phyloP scores from a whole-genome alignment of 2,329 filamentous ascomycete genomes.

The Alternaria consortialis region DNA sequence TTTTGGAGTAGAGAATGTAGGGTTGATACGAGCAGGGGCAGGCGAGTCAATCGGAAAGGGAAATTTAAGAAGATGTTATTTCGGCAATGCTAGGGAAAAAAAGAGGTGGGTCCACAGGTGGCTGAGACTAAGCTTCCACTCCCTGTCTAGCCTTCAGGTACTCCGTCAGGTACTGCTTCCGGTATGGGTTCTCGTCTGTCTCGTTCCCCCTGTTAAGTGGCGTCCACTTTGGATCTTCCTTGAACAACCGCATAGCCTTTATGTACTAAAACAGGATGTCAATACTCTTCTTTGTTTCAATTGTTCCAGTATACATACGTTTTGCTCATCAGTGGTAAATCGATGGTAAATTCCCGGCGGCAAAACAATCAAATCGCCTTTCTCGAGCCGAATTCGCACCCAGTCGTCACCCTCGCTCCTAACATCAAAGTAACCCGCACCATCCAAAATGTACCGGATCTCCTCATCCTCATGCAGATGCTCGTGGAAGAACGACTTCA shows the following conservation, averaged over 20 bases:
- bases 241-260: slow-evolving; percentile 94
- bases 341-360: slow-evolving; percentile 96
- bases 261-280: slow-evolving; percentile 72
- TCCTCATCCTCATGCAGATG: slow-evolving; percentile 99
- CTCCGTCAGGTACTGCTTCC: slow-evolving; percentile 77
- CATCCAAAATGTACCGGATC: slow-evolving; percentile 91
- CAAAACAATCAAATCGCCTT: slow-evolving; percentile 90
- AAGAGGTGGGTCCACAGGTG: neutral
- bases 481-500: slow-evolving; percentile 92
- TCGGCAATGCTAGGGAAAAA: neutral
- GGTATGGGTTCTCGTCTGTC: slow-evolving; percentile 79
- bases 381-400: slow-evolving; percentile 85
- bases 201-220: slow-evolving; percentile 82
- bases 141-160: slow-evolving; percentile 66
- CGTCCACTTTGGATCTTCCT: slow-evolving; percentile 99
- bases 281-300: slow-evolving; percentile 18
- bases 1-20: neutral
- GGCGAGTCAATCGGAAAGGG: neutral
- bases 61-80: neutral
- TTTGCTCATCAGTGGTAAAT: slow-evolving; percentile 91
- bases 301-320: slow-evolving; percentile 67
- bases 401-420: slow-evolving; percentile 83
- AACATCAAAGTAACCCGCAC: slow-evolving; percentile 93
- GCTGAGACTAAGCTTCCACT: slow-evolving; percentile 20
- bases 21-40: too few relatives aligned